Percentiles rank a stretch among this genome's conserved stretches.
Conservation (phyloP, 352 stramenopile genomes). For the Phytopythium aichiense region DNA sequence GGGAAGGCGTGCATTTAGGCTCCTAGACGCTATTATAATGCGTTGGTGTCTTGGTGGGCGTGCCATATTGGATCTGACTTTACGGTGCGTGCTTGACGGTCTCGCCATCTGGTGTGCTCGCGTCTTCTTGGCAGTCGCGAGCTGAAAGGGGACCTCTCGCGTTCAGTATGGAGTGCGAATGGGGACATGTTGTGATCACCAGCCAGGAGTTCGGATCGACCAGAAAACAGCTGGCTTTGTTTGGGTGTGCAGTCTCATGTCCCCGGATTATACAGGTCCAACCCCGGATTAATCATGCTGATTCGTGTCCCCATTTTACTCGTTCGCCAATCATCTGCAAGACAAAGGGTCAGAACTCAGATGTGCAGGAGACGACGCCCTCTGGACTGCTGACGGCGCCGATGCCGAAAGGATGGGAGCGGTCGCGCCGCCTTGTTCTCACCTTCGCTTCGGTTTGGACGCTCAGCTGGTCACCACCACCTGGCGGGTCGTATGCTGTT, state of each 20-base stretch:
- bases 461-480: too few relatives aligned
- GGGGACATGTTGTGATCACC: background rate
- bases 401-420: too few relatives aligned
- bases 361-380: background rate
- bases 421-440: background rate
- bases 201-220: background rate
- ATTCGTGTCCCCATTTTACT: background rate
- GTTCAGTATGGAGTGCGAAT: background rate
- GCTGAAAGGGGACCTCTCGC: background rate
- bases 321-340: background rate
- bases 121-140: background rate
- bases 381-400: background rate
- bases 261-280: background rate
- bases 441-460: too few relatives aligned
- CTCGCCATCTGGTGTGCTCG: background rate
- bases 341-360: background rate
- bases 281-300: background rate
- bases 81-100: background rate
- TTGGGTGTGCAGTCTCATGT: background rate
- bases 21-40: background rate
- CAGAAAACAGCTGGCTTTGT: background rate
- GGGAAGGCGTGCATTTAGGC: conserved; percentile 5
- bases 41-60: background rate
- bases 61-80: background rate
- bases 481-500: too few relatives aligned